Evolutionary conservation across 306 rosid species (phyloP), one percentile per base, ranked within the genome.

Genomic region (Mimosa bimucronata): DNA sequence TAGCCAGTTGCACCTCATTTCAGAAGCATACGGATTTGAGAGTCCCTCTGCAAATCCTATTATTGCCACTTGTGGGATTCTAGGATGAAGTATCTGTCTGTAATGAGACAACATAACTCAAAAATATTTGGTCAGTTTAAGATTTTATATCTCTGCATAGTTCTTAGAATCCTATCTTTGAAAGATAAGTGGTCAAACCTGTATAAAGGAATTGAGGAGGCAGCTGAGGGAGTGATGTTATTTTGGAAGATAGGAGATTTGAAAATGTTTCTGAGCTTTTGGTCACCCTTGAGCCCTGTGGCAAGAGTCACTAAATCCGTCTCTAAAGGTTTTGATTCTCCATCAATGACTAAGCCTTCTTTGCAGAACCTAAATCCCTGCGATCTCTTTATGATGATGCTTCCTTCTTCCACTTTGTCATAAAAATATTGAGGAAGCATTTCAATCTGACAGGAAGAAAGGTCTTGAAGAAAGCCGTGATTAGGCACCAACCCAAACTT

Each of bases 221-320:
- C 37, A 34, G 57, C 5, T 72, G 87, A 55, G 0, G 57, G 80
- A 37, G 42, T 9, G 18, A 90, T 77, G 53, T 70, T 28, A 0
- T 68, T 75, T 67, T 79, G 89, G 40, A 86, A 85, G 45, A 34
- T 14, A 45, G 85, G 83, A 67, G 89, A 85, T 72, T 75, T 81
- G 53, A 90, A 88, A 21, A 90, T 79, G 67, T 37, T 46, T 81
- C 77, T 82, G 25, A 90, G 85, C 75, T 87, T 88, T n/a, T 40
- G 58, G 23, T 85, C 89, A 58, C 94, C 90, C 48, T 52, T 86
- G 71, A 53, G 88, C 19, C 91, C 91, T 3, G 94, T 90, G 14
- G 90, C 94, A 60, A 90, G 64, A 76, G 88, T 64, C 42, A 88
- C 90, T 45, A 90, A 1, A 71, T 90, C 91, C 18, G 85, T 21